Evolutionary conservation across 495 filamentous ascomycete genomes (phyloP), one percentile per base, ranked within the genome.

Genomic region (Xylaria cubensis): DNA sequence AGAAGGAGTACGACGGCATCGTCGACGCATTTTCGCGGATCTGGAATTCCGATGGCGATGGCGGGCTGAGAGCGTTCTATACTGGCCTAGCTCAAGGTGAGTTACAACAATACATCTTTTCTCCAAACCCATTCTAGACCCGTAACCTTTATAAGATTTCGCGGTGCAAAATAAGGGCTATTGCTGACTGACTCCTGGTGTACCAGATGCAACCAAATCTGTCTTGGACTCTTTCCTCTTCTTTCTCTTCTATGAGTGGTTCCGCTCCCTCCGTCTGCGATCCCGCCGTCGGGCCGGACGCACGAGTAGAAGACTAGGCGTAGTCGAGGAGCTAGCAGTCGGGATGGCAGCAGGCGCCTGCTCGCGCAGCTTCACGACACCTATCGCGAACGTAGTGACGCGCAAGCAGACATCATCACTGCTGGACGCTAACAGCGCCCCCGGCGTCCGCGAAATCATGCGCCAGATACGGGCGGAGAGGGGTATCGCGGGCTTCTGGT

Each of bases 401-500:
- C 81, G 94, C 21, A 91, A 92, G 78, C 94, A 97, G 80, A 93
- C 90, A 0, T 86, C 90, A 1, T 84, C 87, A 6, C 83, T 92
- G 72, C 0, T 24, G 21, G 61, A 64, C 1, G 29, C 70, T 48
- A 17, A 66, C 63, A 50, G 70, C 17, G 73, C 78, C 4, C 13
- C 17, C 0, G 87, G 82, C 24, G 87, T 90, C 3, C 79, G 82
- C 3, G 85, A 91, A 32, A 93, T 93, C 55, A 86, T 91, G 21
- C 79, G 81, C 3, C 83, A 88, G 48, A 95, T 97, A 63, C 80
- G 83, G 13, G 69, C 80, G 1, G 93, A 96, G 77, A 92, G 92
- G 75, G 95, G 94, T 0, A 64, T 95, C 9, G 78, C 64, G 26
- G 94, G 94, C 0, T 92, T 97, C 74, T 97, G 95, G 95, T 92